phyloP scores from a whole-genome alignment of 192 early-diverging fungal species.

The Backusella tarrabulga region DNA sequence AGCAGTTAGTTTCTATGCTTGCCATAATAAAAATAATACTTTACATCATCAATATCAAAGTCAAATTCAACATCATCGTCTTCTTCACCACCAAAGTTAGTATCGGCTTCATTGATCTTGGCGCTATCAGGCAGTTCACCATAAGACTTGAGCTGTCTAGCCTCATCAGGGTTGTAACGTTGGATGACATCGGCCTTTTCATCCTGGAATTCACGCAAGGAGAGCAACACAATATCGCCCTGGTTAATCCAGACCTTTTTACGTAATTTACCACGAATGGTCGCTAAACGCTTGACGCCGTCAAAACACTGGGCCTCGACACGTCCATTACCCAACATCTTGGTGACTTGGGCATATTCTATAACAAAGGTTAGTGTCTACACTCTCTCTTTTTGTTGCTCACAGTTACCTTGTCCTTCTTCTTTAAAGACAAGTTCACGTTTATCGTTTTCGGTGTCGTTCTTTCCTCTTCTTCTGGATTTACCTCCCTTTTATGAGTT shows the following conservation, averaged over 20 bases:
- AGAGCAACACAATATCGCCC: constrained; percentile 89
- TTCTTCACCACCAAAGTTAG: constrained; percentile 55
- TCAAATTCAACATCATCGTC: constrained; percentile 79
- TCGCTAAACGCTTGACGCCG: constrained; percentile 85
- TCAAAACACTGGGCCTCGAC: constrained; percentile 89
- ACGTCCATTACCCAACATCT: constrained; percentile 97
- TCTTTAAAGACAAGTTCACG: constrained; percentile 97
- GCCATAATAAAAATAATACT: not conserved
- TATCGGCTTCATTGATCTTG: constrained; percentile 84
- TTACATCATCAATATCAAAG: constrained; percentile 91
- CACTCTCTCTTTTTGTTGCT: not conserved
- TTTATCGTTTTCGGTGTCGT: constrained; percentile 93
- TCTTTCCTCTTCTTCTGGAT: constrained; percentile 93
- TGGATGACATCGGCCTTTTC: constrained; percentile 88
- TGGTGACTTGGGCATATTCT: constrained; percentile 93
- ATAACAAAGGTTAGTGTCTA: not conserved
- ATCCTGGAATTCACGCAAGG: constrained; percentile 93
- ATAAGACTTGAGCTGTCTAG: constrained; percentile 85
- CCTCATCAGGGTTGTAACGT: constrained; percentile 97
- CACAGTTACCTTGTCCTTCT: constrained; percentile 78
- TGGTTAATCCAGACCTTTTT: constrained; percentile 97
- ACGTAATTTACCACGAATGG: constrained; percentile 97
- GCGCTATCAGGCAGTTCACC: constrained; percentile 89
- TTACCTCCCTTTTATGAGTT: constrained; percentile 66
- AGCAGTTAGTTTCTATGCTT: not conserved